phyloP scores from a whole-genome alignment of 495 filamentous ascomycete species.

The Daldinia grandis region DNA sequence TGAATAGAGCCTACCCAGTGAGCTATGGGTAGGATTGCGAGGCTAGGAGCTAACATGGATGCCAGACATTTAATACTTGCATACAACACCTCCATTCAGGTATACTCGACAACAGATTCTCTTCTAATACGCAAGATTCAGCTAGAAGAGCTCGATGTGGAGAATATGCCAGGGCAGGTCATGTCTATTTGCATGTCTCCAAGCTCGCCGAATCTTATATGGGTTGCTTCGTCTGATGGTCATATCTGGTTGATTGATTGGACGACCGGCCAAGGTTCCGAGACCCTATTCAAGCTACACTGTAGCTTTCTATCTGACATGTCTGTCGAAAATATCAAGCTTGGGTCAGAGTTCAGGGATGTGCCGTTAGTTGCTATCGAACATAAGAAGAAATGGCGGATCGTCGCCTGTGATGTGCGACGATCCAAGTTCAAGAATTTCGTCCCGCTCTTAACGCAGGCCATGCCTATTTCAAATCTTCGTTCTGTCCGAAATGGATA shows the following conservation, averaged over 20 bases:
- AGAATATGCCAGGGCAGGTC: slow-evolving; percentile 48
- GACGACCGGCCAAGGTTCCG: slow-evolving; percentile 64
- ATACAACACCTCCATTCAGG: slow-evolving; percentile 69
- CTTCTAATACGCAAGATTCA: slow-evolving; percentile 72
- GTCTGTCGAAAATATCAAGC: slow-evolving; percentile 52
- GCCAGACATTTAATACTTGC: slow-evolving; percentile 73
- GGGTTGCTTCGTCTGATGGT: slow-evolving; percentile 73
- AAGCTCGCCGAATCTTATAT: slow-evolving; percentile 65
- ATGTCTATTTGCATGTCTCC: slow-evolving; percentile 68
- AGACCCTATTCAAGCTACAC: slow-evolving; percentile 46
- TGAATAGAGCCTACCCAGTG: not conserved
- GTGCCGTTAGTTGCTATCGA: slow-evolving; percentile 53
- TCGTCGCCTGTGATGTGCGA: slow-evolving; percentile 53
- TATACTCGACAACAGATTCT: slow-evolving; percentile 83
- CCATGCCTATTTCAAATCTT: slow-evolving; percentile 46
- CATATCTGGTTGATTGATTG: slow-evolving; percentile 79
- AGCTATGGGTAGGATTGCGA: not conserved
- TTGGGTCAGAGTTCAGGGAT: slow-evolving; percentile 49
- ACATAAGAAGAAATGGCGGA: slow-evolving; percentile 48
- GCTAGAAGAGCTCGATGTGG: slow-evolving; percentile 16
- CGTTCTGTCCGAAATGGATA: slow-evolving; percentile 39
- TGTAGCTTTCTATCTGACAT: slow-evolving; percentile 47
- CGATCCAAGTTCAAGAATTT: slow-evolving; percentile 31
- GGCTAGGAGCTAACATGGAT: slow-evolving; percentile 41
- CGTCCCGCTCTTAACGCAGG: slow-evolving; percentile 46